Conservation (phyloP, 148 eudicot species). For the Persicaria tinctoria region DNA sequence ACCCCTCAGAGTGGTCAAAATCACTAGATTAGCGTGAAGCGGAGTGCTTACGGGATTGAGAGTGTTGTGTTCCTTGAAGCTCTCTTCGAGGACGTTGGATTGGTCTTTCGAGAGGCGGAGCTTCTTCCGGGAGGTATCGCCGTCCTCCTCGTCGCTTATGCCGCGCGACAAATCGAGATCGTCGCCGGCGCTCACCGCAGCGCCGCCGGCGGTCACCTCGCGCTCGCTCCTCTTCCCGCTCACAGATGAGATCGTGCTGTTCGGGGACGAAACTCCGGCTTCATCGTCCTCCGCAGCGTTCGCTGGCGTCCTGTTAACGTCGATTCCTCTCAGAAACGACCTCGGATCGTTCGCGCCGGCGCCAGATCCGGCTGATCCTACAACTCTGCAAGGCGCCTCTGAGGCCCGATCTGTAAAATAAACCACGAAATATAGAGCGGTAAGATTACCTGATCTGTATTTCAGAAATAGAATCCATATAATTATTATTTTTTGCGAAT, state of each 20-base stretch:
- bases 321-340: conserved; percentile 49
- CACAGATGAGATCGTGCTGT: conserved; percentile 75
- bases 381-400: background rate
- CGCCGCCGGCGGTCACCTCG: conserved; percentile 9
- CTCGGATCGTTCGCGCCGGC: conserved; percentile 13
- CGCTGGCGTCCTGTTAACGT: conserved; percentile 43
- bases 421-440: background rate
- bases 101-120: conserved; percentile 73
- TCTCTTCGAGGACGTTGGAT: conserved; percentile 68
- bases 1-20: background rate
- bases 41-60: conserved; percentile 10
- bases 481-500: background rate
- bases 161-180: conserved; percentile 44
- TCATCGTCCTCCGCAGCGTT: conserved; percentile 43
- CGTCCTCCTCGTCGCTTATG: conserved; percentile 80
- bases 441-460: background rate
- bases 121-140: conserved; percentile 59
- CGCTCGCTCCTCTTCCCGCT: conserved; percentile 71
- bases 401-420: conserved; percentile 9
- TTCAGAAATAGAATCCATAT: background rate
- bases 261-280: conserved; percentile 71
- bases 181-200: conserved; percentile 33
- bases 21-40: background rate
- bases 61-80: conserved; percentile 46
- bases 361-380: background rate